phyloP scores from a whole-genome alignment of 331 rosid species.

The Malus hybrid region DNA sequence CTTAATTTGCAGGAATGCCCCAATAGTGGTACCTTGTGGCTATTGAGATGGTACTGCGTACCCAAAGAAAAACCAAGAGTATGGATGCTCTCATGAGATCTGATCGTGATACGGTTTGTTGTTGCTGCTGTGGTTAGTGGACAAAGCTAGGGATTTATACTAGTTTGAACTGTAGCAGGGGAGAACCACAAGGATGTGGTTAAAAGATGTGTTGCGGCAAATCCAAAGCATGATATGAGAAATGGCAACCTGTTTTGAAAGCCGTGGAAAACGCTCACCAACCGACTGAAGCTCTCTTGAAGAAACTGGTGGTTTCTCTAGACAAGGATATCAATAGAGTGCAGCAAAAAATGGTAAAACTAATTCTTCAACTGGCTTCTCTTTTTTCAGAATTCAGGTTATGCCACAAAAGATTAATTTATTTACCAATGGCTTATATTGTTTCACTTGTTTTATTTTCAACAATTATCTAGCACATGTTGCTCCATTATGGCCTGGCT shows the following conservation, averaged over 20 bases:
- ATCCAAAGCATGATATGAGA: slow-evolving; percentile 88
- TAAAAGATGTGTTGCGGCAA: slow-evolving; percentile 59
- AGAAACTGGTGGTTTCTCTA: slow-evolving; percentile 61
- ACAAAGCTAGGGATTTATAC: slow-evolving; percentile 74
- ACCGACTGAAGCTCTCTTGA: slow-evolving; percentile 65
- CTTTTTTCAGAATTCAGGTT: not conserved
- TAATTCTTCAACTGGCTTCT: slow-evolving; percentile 16
- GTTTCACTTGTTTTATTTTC: no score
- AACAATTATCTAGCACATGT: no score
- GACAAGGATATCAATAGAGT: slow-evolving; percentile 56
- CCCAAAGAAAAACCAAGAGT: slow-evolving; percentile 75
- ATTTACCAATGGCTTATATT: no score
- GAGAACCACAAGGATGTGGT: slow-evolving; percentile 73
- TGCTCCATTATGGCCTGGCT: no score
- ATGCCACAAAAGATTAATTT: not conserved
- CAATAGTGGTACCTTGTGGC: slow-evolving; percentile 75
- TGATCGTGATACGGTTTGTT: slow-evolving; percentile 76
- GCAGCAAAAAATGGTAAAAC: slow-evolving; percentile 49
- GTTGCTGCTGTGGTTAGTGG: slow-evolving; percentile 73
- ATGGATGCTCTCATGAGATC: slow-evolving; percentile 81
- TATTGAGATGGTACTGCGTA: slow-evolving; percentile 85
- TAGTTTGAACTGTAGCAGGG: slow-evolving; percentile 74
- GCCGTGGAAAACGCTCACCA: slow-evolving; percentile 86
- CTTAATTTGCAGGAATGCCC: slow-evolving; percentile 65
- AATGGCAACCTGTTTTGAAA: slow-evolving; percentile 72